Evolutionary conservation across 495 filamentous ascomycete species (phyloP), one percentile per base, ranked within the genome.

Genomic region (Penicillium atrosanguineum): DNA sequence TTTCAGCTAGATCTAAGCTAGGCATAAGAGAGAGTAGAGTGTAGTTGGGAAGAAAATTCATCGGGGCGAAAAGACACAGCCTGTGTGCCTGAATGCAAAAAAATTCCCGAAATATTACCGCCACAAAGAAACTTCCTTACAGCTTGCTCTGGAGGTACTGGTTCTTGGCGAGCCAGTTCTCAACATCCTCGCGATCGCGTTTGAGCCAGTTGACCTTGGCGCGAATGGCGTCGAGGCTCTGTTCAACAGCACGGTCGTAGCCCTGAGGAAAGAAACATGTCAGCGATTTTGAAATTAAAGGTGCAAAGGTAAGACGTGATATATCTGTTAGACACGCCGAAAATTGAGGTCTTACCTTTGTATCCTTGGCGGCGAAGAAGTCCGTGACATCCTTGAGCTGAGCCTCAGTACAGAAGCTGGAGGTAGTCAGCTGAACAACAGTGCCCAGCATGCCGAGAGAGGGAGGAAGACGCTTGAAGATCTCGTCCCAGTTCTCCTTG

Each of bases 301-400:
- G 5, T 2, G 5, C 23, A 23, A 23, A 23, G 23, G 23, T 2
- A 23, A 5, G 5, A 23, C 23, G 7, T 9, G 7, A 31, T 12
- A 1, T 31, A 1, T 7, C 7, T 8, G 28, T 8, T 6, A 1
- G 7, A 6, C 11, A 31, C 4, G 28, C 28, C 28, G n/a, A 52
- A 46, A 46, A 38, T 3, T 25, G 23, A 19, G n/a, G 39, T 52
- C 68, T 55, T 58, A 80, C 88, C 76, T 89, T 96, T 34, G 88
- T 94, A 62, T 84, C 90, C 73, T 85, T 89, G 43, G 80, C 71
- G 39, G 74, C 74, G 63, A 97, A 98, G 82, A 97, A 98, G 21
- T 71, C 75, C 69, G 90, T 74, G 28, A 97, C 85, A 49, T 84
- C 81, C 60, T 83, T 80, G 52, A 89, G 70, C 71, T 95, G 89